Percentiles rank a stretch among this genome's conserved stretches.
Evolutionary conservation across 352 stramenopile species (phyloP).

Genomic region (Globisporangium megalacanthum): DNA sequence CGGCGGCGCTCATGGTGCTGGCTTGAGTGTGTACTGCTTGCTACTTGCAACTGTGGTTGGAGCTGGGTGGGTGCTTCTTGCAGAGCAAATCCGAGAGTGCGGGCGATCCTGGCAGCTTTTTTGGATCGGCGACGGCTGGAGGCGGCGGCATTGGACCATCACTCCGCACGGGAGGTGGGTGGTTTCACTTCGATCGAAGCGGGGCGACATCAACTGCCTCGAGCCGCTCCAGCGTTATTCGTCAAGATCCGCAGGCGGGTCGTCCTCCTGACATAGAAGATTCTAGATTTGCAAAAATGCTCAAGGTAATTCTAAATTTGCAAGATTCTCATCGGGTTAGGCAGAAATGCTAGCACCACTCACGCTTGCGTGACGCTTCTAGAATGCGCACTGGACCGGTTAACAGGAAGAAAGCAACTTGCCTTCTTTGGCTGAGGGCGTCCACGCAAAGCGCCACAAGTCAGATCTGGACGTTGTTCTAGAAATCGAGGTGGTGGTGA

Average conservation of each 20-base stretch:
- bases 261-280: conserved; percentile 34
- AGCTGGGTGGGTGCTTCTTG: neutral
- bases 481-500: too few species aligned
- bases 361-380: too few species aligned
- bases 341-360: neutral
- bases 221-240: fast-evolving
- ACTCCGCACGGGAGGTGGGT: conserved; percentile 8
- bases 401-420: too few species aligned
- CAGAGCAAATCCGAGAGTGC: conserved; percentile 67
- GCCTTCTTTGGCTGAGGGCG: too few species aligned
- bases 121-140: neutral
- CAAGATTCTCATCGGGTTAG: neutral
- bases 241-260: conserved; percentile 15
- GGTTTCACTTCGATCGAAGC: conserved; percentile 3
- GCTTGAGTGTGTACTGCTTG: conserved; percentile 4
- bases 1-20: conserved; percentile 70
- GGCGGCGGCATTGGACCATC: conserved; percentile 4
- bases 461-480: too few species aligned
- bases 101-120: neutral
- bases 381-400: too few species aligned
- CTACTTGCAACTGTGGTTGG: conserved; percentile 12
- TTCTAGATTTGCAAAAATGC: conserved; percentile 48
- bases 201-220: conserved; percentile 17
- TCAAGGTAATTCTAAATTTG: neutral
- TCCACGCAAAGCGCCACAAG: too few species aligned